Evolutionary conservation across 2,329 filamentous ascomycete species (phyloP).

Genomic region (Alternaria gaisen): DNA sequence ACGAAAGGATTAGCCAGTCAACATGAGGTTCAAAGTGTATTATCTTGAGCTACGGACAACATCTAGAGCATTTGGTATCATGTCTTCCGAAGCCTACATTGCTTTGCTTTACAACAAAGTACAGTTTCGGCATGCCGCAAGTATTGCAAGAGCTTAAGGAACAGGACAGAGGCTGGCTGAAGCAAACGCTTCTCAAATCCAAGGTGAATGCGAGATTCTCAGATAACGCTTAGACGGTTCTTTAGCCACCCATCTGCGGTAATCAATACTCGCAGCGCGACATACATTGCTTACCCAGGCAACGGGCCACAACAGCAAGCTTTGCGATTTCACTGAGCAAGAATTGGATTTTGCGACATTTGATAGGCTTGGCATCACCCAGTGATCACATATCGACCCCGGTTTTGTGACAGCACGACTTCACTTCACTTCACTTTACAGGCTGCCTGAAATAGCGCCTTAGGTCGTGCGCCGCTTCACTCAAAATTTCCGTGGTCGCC

Average conservation of each 20-base stretch:
- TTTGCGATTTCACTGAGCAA: not conserved
- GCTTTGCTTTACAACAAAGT: not conserved
- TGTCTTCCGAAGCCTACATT: not conserved
- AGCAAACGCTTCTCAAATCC: not conserved
- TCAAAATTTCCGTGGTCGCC: not conserved
- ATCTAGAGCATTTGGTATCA: not conserved
- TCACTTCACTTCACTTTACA: slow-evolving; percentile 7
- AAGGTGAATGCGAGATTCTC: slow-evolving; percentile 2
- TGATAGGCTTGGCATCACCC: not conserved
- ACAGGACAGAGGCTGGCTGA: not conserved
- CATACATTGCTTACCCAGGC: not conserved
- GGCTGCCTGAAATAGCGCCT: not conserved
- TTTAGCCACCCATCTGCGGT: not conserved
- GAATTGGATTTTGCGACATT: not conserved
- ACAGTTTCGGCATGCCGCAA: not conserved
- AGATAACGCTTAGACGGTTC: not conserved
- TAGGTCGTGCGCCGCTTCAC: not conserved
- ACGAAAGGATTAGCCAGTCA: not conserved
- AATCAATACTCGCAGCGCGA: not conserved
- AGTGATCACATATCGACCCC: not conserved
- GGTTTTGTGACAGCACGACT: not conserved
- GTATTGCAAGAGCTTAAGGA: not conserved
- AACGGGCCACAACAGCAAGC: not conserved
- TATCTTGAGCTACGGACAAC: not conserved
- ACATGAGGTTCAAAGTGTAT: not conserved